Evolutionary conservation across 352 stramenopile genomes (phyloP).

Genomic region (Globisporangium takayamanum): DNA sequence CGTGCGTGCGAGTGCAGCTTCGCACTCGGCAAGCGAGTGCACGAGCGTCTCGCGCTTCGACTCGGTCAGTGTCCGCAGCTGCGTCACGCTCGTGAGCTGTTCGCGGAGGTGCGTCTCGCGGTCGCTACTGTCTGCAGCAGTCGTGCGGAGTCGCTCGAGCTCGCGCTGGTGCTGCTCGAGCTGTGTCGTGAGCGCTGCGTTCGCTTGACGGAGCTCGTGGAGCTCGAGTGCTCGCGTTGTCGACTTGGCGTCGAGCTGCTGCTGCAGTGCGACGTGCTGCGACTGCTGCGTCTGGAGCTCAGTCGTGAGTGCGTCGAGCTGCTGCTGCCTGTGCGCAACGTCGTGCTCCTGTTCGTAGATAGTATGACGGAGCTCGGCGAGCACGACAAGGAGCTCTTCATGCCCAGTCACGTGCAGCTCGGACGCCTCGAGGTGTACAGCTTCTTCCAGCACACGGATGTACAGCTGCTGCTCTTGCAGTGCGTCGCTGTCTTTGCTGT

Average conservation of each 20-base stretch:
- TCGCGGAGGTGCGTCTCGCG: conserved; percentile 18
- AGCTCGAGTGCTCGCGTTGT: conserved; percentile 17
- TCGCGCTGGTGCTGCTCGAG: conserved; percentile 25
- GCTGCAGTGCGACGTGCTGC: conserved; percentile 14
- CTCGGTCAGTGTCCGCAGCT: conserved; percentile 21
- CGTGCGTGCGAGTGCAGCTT: conserved; percentile 13
- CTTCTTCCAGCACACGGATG: conserved; percentile 74
- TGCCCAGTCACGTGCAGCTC: conserved; percentile 66
- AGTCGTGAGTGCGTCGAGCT: conserved; percentile 8
- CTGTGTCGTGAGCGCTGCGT: conserved; percentile 21
- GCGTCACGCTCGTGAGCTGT: conserved; percentile 15
- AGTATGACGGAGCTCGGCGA: conserved; percentile 70
- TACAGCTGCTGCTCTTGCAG: conserved; percentile 51
- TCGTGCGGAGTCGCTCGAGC: conserved; percentile 21
- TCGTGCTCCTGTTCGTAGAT: conserved; percentile 70
- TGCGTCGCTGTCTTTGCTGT: not conserved
- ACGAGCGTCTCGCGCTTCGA: conserved; percentile 23
- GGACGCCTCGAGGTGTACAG: conserved; percentile 58
- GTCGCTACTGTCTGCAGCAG: conserved; percentile 10
- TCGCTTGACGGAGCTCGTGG: conserved; percentile 19
- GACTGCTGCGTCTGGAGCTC: conserved; percentile 25
- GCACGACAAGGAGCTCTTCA: conserved; percentile 67
- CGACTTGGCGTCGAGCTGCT: conserved; percentile 14
- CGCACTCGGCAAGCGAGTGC: conserved; percentile 9
- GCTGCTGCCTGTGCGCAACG: conserved; percentile 21